Percentiles rank a stretch among this genome's conserved stretches.
Evolutionary conservation across 1,139 yeast genomes (phyloP).

Genomic region (Ogataea hybrid): DNA sequence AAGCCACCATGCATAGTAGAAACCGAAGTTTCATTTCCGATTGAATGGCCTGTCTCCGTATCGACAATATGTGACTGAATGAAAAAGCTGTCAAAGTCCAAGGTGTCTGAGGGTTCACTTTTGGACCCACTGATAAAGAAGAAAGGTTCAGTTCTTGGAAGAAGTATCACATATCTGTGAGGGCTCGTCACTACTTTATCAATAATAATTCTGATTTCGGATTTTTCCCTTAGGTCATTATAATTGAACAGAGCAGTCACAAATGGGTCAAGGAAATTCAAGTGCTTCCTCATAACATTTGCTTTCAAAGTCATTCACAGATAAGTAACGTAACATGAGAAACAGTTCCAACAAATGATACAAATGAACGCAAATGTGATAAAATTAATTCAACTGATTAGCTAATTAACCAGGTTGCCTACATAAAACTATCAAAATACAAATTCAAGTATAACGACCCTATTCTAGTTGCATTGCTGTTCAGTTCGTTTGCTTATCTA

Average conservation of each 20-base stretch:
- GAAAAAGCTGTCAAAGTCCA: conserved; percentile 67
- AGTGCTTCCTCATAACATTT: too few relatives aligned
- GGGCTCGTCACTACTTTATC: conserved; percentile 41
- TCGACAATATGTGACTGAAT: conserved; percentile 61
- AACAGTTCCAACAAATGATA: conserved; percentile 11
- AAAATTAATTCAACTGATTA: background rate
- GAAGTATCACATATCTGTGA: conserved; percentile 52
- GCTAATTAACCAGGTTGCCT: background rate
- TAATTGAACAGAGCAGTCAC: too few relatives aligned
- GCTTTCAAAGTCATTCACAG: too few relatives aligned
- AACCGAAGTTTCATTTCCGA: too few relatives aligned
- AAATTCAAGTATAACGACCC: background rate
- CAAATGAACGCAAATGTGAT: background rate
- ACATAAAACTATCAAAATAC: background rate
- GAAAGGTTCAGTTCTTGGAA: conserved; percentile 39
- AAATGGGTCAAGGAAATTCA: too few relatives aligned
- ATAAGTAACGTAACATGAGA: too few relatives aligned
- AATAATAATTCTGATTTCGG: conserved; percentile 50
- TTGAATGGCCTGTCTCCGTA: background rate
- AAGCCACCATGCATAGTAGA: background rate
- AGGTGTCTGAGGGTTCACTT: too few relatives aligned
- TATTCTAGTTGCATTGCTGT: background rate
- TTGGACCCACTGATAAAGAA: too few relatives aligned
- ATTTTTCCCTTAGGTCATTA: conserved; percentile 25
- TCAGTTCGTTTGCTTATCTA: background rate